Percentiles rank a stretch among this genome's conserved stretches.
Conservation (phyloP, 2,329 filamentous ascomycete species). For the Neodidymelliopsis sp. region DNA sequence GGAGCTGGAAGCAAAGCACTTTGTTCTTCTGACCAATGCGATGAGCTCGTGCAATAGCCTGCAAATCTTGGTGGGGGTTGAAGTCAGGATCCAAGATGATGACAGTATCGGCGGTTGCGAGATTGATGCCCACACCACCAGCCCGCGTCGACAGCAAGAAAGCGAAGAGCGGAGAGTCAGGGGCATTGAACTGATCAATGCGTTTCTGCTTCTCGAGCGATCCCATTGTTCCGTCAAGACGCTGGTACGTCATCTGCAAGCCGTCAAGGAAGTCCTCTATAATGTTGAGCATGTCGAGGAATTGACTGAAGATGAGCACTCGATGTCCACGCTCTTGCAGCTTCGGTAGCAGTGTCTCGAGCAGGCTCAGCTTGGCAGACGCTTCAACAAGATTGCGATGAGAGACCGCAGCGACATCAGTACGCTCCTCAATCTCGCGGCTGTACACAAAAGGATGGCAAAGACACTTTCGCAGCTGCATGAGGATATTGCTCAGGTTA, state of each 20-base stretch:
- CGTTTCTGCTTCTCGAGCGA: conserved; percentile 90
- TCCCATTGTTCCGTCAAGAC: conserved; percentile 84
- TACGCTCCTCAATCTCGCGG: conserved; percentile 84
- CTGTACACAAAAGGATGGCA: conserved; percentile 98
- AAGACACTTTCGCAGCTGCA: conserved; percentile 92
- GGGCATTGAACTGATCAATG: conserved; percentile 92
- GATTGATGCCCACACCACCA: conserved; percentile 95
- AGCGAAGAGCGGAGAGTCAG: conserved; percentile 81
- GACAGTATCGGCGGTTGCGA: conserved; percentile 95
- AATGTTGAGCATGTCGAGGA: conserved; percentile 84
- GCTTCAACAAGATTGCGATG: conserved; percentile 89
- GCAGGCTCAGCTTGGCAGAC: conserved; percentile 83
- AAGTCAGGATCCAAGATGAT: conserved; percentile 98
- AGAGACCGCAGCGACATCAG: conserved; percentile 65
- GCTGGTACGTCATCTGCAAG: conserved; percentile 74
- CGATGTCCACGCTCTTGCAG: conserved; percentile 85
- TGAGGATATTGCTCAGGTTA: conserved; percentile 90
- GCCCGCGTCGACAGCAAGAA: conserved; percentile 94
- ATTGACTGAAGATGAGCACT: conserved; percentile 95
- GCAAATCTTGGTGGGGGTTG: conserved; percentile 97
- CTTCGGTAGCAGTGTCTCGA: conserved; percentile 87
- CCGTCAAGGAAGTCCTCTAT: conserved; percentile 89
- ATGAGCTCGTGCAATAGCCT: conserved; percentile 92
- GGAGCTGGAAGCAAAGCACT: conserved; percentile 92
- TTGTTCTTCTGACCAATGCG: conserved; percentile 96